phyloP scores from a whole-genome alignment of 2,329 filamentous ascomycete species.

The Ampelomyces quisqualis region DNA sequence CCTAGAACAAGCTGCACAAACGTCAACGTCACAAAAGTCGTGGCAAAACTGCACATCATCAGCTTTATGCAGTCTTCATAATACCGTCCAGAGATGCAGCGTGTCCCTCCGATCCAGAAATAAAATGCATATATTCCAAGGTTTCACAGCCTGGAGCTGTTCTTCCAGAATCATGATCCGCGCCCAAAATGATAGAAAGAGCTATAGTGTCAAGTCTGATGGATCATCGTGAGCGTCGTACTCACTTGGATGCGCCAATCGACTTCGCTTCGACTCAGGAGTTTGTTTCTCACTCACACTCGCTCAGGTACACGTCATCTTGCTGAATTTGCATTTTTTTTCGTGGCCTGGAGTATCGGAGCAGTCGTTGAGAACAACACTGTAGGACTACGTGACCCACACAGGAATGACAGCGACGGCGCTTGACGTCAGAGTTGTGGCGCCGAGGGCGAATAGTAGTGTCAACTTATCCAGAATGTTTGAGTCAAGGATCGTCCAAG shows the following conservation, averaged over 20 bases:
- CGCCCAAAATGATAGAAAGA: conserved; percentile 23
- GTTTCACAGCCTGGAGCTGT: conserved; percentile 20
- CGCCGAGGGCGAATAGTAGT: conserved; percentile 20
- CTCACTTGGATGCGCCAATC: conserved; percentile 15
- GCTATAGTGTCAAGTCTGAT: conserved; percentile 20
- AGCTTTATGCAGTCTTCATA: conserved; percentile 12
- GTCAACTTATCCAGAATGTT: conserved; percentile 19
- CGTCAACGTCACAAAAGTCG: conserved; percentile 19
- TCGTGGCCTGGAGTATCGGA: conserved; percentile 3
- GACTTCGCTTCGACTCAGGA: conserved; percentile 7
- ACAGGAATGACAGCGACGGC: conserved; percentile 11
- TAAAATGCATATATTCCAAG: conserved; percentile 27
- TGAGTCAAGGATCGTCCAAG: no score
- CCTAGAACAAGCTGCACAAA: conserved; percentile 20
- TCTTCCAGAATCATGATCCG: conserved; percentile 21
- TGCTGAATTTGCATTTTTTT: conserved; percentile 6
- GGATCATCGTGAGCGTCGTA: conserved; percentile 8
- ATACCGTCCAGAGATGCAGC: conserved; percentile 27
- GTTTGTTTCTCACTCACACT: no score
- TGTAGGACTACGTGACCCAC: conserved; percentile 17
- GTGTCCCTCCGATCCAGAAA: conserved; percentile 26
- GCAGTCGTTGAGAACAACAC: conserved; percentile 20
- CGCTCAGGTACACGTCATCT: no score
- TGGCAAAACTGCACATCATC: conserved; percentile 18
- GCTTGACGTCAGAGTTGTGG: conserved; percentile 4